Evolutionary conservation across 371 early-diverging fungal species (phyloP), one percentile per base, ranked within the genome.

Genomic region (Apophysomyces elegans): DNA sequence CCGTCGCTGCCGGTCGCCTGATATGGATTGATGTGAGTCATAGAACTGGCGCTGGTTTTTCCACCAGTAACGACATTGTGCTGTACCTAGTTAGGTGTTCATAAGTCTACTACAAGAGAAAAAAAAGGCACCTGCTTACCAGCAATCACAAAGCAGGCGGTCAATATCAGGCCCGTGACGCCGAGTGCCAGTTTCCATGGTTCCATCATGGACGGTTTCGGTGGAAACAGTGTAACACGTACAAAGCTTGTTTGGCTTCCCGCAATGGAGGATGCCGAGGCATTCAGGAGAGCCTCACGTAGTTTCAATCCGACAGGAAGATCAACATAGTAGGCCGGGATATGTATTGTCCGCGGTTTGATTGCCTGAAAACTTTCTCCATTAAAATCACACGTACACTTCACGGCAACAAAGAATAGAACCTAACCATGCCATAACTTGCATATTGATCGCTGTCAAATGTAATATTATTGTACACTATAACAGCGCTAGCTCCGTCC

Each of bases 141-240:
- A 26, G 79, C 67, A 12, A 72, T 67, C n/a, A 77, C 50, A 12
- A 80, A 63, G 45, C 79, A 65, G 0, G 83, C 73, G 0, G 78
- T 66, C 5, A 85, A 59, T 36, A 85, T 75, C 5, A 79, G 68
- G 16, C 76, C 78, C 26, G 83, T 71, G 5, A 83, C 67, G 36
- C 83, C 69, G 41, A 85, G 54, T 2, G 81, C 78, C 72, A 84
- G 81, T 70, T 85, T 81, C 86, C 86, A 85, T 26, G 78, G 73
- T 26, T 80, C 75, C 1, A 84, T 56, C 37, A 62, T 35, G 13
- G 75, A 70, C 8, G 54, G 56, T 14, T 63, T 46, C 7, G 63
- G 44, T 4, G 81, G 77, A 62, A 66, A 64, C 18, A 81, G 38
- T 6, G 65, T 70, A 11, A 76, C 72, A 11, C 73, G 70, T 21